A percentile compares a stretch with the other conserved stretches of the same genome.
These are phyloP conservation scores for Papiliotrema fonsecae DNA, from an alignment of 1,284 basidiomycete species.

Conservation along the genomic window DNA sequence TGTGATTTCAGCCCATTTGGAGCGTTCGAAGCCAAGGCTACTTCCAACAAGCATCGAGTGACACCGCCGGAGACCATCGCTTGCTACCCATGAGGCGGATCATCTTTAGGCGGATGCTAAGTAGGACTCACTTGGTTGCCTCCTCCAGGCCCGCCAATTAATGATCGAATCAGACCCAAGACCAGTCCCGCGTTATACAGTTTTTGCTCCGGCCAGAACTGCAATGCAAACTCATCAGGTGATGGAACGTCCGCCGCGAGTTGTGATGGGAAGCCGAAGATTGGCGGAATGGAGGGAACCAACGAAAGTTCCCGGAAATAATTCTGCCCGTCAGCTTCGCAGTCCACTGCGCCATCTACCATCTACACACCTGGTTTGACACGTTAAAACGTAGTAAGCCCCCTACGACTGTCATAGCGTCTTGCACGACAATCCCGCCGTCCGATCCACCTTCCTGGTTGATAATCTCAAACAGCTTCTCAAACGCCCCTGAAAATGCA, in stretches of 20 bases:
- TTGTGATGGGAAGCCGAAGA: slow-evolving; percentile 78
- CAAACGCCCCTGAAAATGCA: slow-evolving; percentile 95
- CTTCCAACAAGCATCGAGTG: slow-evolving; percentile 77
- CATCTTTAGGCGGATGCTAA: neutral
- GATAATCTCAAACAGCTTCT: slow-evolving; percentile 87
- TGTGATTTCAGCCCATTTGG: slow-evolving; percentile 81
- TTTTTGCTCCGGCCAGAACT: slow-evolving; percentile 95
- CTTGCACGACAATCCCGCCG: slow-evolving; percentile 80
- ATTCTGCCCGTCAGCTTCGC: slow-evolving; percentile 56
- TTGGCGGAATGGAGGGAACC: slow-evolving; percentile 71
- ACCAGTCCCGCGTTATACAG: slow-evolving; percentile 69
- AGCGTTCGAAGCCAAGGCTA: slow-evolving; percentile 85
- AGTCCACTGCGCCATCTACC: neutral
- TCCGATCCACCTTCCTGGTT: slow-evolving; percentile 85
- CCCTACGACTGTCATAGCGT: slow-evolving; percentile 80
- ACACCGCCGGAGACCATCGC: slow-evolving; percentile 58
- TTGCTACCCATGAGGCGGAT: slow-evolving; percentile 29
- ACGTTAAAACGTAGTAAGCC: slow-evolving; percentile 84
- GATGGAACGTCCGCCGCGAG: slow-evolving; percentile 60
- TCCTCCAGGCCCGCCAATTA: slow-evolving; percentile 64
- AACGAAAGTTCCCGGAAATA: slow-evolving; percentile 92
- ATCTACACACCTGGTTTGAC: slow-evolving; percentile 75
- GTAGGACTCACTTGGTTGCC: slow-evolving; percentile 51
- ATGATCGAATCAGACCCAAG: slow-evolving; percentile 63
- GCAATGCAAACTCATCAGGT: slow-evolving; percentile 88